Evolutionary conservation across 805 yeast genomes (phyloP).

Genomic region (Metschnikowia chrysomelidarum): DNA sequence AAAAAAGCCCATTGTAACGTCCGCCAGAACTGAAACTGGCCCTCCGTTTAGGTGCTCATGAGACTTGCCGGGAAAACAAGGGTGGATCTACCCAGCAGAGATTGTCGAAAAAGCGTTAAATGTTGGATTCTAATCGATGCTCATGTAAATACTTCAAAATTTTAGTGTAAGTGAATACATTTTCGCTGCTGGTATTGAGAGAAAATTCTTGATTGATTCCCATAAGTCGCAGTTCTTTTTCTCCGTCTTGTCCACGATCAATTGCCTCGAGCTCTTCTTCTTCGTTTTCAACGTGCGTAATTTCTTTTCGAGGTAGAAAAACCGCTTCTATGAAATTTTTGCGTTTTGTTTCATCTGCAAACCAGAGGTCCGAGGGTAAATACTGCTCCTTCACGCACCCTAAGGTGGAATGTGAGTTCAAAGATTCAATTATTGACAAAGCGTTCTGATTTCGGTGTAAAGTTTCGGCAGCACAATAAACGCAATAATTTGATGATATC

Average conservation of each 20-base stretch:
- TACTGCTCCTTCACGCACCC: too few relatives aligned
- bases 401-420: too few relatives aligned
- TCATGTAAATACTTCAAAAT: constrained; percentile 17
- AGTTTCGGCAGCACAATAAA: too few relatives aligned
- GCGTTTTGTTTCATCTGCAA: constrained; percentile 78
- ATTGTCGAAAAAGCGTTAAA: constrained; percentile 24
- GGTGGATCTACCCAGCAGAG: constrained; percentile 19
- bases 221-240: constrained; percentile 25
- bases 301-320: constrained; percentile 62
- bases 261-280: constrained; percentile 74
- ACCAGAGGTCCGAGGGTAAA: too few relatives aligned
- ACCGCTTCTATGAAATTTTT: constrained; percentile 65
- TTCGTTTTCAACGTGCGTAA: constrained; percentile 89
- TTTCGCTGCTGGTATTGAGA: constrained; percentile 13
- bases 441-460: too few relatives aligned
- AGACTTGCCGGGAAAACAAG: constrained; percentile 16
- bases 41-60: constrained; percentile 11
- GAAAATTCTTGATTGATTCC: constrained; percentile 26
- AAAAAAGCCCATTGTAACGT: too few relatives aligned
- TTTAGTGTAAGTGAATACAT: constrained; percentile 30
- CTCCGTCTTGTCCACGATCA: constrained; percentile 73
- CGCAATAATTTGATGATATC: too few relatives aligned
- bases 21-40: constrained; percentile 9
- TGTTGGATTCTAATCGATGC: constrained; percentile 36
- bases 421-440: too few relatives aligned